Evolutionary conservation across 2,329 filamentous ascomycete genomes (phyloP).

Genomic region (Xylariales sp.): DNA sequence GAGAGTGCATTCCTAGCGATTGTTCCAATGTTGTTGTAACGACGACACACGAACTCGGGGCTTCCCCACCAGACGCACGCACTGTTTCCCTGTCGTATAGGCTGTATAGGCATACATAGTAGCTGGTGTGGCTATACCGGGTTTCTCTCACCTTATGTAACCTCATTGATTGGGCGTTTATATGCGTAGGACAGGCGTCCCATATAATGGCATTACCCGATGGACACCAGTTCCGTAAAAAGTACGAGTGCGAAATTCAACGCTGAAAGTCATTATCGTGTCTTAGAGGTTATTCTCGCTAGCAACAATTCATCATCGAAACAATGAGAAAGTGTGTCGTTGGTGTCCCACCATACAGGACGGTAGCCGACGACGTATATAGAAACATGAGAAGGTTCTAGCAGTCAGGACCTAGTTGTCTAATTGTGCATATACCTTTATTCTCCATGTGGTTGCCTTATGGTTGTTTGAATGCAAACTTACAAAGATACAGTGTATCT

Average conservation of each 20-base stretch:
- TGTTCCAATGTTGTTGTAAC: neutral
- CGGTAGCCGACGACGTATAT: conserved; percentile 55
- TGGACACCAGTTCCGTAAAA: conserved; percentile 58
- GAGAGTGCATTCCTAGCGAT: neutral
- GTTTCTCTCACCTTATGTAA: neutral
- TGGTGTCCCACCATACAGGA: conserved; percentile 51
- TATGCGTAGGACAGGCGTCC: conserved; percentile 33
- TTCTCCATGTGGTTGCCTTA: no score
- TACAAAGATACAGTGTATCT: no score
- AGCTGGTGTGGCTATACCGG: neutral
- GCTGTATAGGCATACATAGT: neutral
- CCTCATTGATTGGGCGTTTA: neutral
- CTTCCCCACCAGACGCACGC: no score
- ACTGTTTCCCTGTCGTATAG: neutral
- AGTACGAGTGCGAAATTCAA: conserved; percentile 48
- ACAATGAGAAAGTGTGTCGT: conserved; percentile 55
- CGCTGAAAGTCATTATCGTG: conserved; percentile 55
- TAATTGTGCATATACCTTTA: no score
- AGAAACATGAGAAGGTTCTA: conserved; percentile 54
- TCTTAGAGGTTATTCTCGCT: conserved; percentile 48
- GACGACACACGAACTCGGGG: neutral
- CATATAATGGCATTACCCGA: conserved; percentile 60
- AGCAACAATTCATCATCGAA: conserved; percentile 54
- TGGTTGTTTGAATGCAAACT: no score
- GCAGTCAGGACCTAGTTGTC: no score